phyloP scores from a whole-genome alignment of 129 eudicot species.

The Chrysanthemum makinoi region DNA sequence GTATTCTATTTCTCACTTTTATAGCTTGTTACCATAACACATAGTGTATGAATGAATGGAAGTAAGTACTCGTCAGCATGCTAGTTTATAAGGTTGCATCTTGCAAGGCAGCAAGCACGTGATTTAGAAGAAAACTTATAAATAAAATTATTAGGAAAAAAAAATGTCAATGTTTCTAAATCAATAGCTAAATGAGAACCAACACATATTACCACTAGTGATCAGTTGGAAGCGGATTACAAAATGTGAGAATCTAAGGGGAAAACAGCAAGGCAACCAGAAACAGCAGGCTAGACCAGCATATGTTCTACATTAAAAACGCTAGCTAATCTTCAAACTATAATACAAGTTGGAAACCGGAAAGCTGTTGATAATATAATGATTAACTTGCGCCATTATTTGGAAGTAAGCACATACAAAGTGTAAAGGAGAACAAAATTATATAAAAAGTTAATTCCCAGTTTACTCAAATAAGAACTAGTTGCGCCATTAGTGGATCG shows the following conservation, averaged over 20 bases:
- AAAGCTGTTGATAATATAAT: neutral
- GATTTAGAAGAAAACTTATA: neutral
- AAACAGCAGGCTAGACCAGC: neutral
- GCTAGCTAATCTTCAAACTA: constrained; percentile 8
- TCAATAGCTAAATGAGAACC: neutral
- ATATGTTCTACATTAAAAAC: neutral
- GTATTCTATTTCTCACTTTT: neutral
- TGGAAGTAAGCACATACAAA: constrained; percentile 1
- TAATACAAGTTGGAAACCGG: constrained; percentile 2
- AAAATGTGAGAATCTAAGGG: neutral
- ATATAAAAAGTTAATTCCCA: neutral
- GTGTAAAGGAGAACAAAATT: neutral
- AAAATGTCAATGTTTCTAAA: neutral
- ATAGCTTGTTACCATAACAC: neutral
- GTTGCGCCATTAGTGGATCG: neutral
- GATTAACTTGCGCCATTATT: neutral
- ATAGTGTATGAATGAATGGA: neutral
- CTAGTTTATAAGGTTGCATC: constrained; percentile 2
- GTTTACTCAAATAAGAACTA: neutral
- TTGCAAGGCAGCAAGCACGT: neutral
- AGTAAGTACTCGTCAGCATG: neutral
- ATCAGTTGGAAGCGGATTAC: neutral
- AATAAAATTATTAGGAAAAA: neutral
- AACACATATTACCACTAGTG: neutral
- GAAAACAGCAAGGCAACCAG: neutral